phyloP scores from a whole-genome alignment of 169 alveolate species.

The Plasmodium vinckei region DNA sequence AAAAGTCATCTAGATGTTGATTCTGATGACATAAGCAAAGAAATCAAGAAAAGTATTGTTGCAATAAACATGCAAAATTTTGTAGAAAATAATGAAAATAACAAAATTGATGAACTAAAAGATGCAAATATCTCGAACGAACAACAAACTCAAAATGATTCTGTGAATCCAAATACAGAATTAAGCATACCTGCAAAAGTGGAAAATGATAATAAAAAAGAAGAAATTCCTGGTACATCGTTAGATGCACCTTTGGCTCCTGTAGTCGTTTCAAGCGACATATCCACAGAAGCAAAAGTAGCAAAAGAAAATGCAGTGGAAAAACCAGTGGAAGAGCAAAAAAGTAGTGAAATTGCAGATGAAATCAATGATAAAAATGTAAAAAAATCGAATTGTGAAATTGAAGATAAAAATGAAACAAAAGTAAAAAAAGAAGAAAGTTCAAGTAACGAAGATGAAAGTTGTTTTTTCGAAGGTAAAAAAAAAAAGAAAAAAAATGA shows the following conservation, averaged over 20 bases:
- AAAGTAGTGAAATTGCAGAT: background rate
- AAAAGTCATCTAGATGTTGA: background rate
- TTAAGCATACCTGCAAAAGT: too few species aligned
- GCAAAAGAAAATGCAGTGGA: background rate
- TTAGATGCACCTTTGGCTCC: too few species aligned
- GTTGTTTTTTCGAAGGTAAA: conserved; percentile 69
- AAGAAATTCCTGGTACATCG: too few species aligned
- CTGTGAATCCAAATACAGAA: too few species aligned
- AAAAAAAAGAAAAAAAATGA: conserved; percentile 59
- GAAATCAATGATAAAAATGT: conserved; percentile 1
- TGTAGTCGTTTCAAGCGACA: background rate
- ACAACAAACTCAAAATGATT: too few species aligned
- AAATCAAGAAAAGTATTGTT: background rate
- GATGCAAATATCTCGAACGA: too few species aligned
- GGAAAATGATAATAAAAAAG: too few species aligned
- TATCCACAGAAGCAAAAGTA: background rate
- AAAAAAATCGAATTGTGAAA: background rate
- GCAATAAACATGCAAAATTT: conserved; percentile 5
- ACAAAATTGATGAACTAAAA: too few species aligned
- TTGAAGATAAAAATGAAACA: background rate
- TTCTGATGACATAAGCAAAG: background rate
- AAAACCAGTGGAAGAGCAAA: conserved; percentile 15
- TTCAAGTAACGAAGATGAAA: conserved; percentile 23
- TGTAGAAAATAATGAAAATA: background rate
- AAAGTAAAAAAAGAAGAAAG: conserved; percentile 38